Percentiles rank a stretch among this genome's conserved stretches.
Conservation (phyloP, 2,329 filamentous ascomycete genomes). For the Dichotomopilus funicola region DNA sequence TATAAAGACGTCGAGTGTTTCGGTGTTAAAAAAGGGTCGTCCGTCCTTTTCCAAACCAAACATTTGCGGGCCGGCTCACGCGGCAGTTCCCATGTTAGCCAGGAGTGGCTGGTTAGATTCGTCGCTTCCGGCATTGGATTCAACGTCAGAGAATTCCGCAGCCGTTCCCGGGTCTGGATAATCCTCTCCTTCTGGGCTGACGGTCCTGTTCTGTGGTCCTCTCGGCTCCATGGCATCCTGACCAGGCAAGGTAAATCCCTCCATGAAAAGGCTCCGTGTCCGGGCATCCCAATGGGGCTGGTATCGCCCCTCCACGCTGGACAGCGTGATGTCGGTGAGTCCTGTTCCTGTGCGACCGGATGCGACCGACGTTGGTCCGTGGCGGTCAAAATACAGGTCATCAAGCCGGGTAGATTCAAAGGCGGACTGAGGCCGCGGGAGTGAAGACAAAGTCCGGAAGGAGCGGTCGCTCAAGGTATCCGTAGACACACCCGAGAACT, state of each 20-base stretch:
- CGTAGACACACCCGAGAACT: slow-evolving; percentile 11
- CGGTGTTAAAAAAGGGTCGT: no score
- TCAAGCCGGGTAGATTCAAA: slow-evolving; percentile 11
- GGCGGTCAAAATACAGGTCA: slow-evolving; percentile 7
- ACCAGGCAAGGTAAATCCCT: not conserved
- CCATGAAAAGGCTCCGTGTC: slow-evolving; percentile 10
- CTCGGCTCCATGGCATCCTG: not conserved
- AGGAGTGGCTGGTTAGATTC: slow-evolving; percentile 12
- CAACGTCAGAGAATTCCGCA: not conserved
- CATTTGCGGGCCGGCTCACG: no score
- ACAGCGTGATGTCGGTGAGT: slow-evolving; percentile 16
- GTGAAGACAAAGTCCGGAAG: not conserved
- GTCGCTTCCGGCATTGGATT: not conserved
- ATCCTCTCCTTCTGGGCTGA: not conserved
- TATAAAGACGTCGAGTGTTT: no score
- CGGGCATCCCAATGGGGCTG: slow-evolving; percentile 15
- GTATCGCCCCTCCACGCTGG: slow-evolving; percentile 5
- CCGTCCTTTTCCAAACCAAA: no score
- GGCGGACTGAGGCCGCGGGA: not conserved
- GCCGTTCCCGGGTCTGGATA: not conserved
- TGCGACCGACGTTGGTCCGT: slow-evolving; percentile 14
- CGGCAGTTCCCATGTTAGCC: no score
- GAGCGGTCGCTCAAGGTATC: slow-evolving; percentile 9
- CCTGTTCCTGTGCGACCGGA: slow-evolving; percentile 6
- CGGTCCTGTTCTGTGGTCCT: not conserved